These are phyloP conservation scores for Phytophthora sp. DNA, from an alignment of 352 stramenopile species.

Conservation along the genomic window DNA sequence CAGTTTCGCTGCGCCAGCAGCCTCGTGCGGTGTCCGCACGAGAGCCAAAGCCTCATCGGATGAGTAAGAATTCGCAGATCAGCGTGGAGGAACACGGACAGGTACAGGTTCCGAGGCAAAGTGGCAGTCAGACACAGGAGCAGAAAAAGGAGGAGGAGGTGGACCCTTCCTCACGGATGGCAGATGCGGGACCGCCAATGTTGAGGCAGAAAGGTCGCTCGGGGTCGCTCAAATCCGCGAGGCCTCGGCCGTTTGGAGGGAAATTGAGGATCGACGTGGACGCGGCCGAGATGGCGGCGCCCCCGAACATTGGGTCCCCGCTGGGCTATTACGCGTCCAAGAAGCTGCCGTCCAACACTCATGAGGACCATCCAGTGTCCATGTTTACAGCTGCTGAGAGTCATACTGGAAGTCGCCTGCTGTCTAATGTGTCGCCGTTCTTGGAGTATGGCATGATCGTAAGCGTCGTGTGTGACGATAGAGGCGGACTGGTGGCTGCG, in stretches of 20 bases:
- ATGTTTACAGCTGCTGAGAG: slow-evolving; percentile 42
- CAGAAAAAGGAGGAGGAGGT: slow-evolving; percentile 12
- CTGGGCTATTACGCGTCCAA: slow-evolving; percentile 55
- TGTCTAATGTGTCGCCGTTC: slow-evolving; percentile 44
- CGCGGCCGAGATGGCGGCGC: slow-evolving; percentile 31
- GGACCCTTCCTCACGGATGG: not conserved
- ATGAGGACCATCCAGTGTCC: slow-evolving; percentile 44
- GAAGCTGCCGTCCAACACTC: slow-evolving; percentile 39
- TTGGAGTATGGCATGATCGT: slow-evolving; percentile 79
- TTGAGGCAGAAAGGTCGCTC: slow-evolving; percentile 11
- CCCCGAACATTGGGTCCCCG: slow-evolving; percentile 46
- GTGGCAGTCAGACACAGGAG: not conserved
- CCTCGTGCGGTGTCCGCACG: slow-evolving; percentile 14
- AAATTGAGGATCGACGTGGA: slow-evolving; percentile 60
- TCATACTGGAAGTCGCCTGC: slow-evolving; percentile 8
- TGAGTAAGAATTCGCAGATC: slow-evolving; percentile 14
- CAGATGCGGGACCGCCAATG: not conserved
- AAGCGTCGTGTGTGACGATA: slow-evolving; percentile 65
- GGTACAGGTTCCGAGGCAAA: slow-evolving; percentile 8
- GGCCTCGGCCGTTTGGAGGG: slow-evolving; percentile 24
- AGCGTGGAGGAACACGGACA: not conserved
- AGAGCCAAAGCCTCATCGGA: slow-evolving; percentile 7
- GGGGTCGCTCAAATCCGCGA: slow-evolving; percentile 11
- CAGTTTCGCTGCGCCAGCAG: slow-evolving; percentile 7
- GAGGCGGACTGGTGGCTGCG: slow-evolving; percentile 53